Base-by-base conservation (phyloP, 2,329 filamentous ascomycete species). In the Mollisiaceae sp. region DNA sequence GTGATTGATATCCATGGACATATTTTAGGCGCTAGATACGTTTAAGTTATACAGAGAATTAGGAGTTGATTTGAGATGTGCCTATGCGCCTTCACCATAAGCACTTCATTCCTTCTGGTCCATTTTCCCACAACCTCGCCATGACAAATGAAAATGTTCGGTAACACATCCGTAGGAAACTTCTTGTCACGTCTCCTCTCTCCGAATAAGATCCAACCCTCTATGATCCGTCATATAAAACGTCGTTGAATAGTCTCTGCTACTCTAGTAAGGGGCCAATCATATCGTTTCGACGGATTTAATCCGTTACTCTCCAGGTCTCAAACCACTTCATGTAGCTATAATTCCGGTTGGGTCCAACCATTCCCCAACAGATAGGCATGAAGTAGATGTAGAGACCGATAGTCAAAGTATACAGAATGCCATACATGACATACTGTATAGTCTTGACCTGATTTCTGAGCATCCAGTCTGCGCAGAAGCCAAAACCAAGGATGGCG, bases 301-400 rank as follows among this genome's bases (percentile, higher is more conserved):
- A 75, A 68, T 77, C 76, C 12, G 74, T 71, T 38, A 77, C 70
- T 65, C 74, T 90, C 94, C 94, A 99, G 70, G 82, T 87, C 70
- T 89, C 86, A 72, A 97, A 91, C 95, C 95, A 99, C 83, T 93
- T 97, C 82, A 99, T 83, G 82, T 98, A 94, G 73, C 83, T 86
- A 86, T 94, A 99, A 77, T 98, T 82, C 78, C 86, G 85, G 80
- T 92, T 93, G 67, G 86, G 82, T 15, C 95, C 95, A 65, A 89
- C 89, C 92, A 99, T 99, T 67, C 95, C 95, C 83, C 96, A 99
- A 79, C 92, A 95, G 76, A 99, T 94, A 24, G 92, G 94, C 71
- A 94, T 90, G 82, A 99, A 99, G 74, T 91, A 85, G 75, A 94
- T 84, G 81, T 97, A 99, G 50, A 98, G 85, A 5, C 90, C 91